phyloP scores from a whole-genome alignment of 2,329 filamentous ascomycete genomes.

The Dothideomycetes sp. region DNA sequence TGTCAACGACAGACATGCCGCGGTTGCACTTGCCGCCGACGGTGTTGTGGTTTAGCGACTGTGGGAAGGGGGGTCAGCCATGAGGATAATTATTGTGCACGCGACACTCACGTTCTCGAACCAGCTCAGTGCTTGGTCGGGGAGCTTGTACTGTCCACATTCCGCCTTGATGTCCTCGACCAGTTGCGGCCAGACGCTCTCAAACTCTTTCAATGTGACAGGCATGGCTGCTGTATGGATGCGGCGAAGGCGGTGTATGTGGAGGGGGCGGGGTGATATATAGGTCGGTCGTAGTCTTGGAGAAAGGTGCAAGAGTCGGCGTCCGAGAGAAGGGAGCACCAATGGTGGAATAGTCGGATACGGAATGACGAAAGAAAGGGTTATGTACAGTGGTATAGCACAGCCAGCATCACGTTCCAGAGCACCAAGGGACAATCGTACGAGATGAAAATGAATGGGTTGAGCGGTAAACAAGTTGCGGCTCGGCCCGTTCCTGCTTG shows the following conservation, averaged over 20 bases:
- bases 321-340: not conserved
- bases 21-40: conserved; percentile 97
- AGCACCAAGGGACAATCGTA: not conserved
- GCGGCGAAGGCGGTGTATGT: conserved; percentile 1
- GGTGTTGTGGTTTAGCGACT: conserved; percentile 79
- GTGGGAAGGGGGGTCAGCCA: conserved; percentile 12
- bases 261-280: conserved; percentile 1
- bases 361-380: too few relatives aligned
- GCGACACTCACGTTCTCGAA: conserved; percentile 47
- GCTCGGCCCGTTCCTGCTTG: not conserved
- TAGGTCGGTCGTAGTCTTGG: not conserved
- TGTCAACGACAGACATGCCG: conserved; percentile 95
- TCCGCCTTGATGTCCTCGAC: conserved; percentile 71
- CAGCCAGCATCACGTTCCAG: too few relatives aligned
- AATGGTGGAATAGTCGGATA: too few relatives aligned
- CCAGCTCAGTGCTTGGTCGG: conserved; percentile 72
- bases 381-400: too few relatives aligned
- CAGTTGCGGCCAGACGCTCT: conserved; percentile 78
- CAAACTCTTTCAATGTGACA: conserved; percentile 75
- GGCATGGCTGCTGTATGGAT: conserved; percentile 39
- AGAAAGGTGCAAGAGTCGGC: not conserved
- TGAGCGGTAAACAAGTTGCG: not conserved
- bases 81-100: conserved; percentile 34
- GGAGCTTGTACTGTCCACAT: conserved; percentile 72
- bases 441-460: not conserved